Percentiles rank a stretch among this genome's conserved stretches.
phyloP scores from a whole-genome alignment of 768 basidiomycete species.

The Tricholoma bakamatsutake region DNA sequence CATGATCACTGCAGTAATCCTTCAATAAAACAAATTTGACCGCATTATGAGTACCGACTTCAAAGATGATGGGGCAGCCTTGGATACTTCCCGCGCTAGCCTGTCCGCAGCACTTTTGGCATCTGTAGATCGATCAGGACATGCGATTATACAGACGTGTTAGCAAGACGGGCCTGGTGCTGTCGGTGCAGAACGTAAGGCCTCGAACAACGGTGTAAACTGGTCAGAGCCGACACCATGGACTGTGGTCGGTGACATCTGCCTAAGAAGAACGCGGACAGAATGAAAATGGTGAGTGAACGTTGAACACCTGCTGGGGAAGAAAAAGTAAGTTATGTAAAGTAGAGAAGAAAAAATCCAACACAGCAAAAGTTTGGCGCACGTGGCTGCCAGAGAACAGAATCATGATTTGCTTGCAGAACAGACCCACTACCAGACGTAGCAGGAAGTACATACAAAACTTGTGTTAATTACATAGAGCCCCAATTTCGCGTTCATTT shows the following conservation, averaged over 20 bases:
- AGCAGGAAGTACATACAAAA: too few relatives aligned
- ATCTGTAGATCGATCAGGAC: constrained; percentile 38
- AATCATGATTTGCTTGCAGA: too few relatives aligned
- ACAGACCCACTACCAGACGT: too few relatives aligned
- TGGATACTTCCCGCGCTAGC: constrained; percentile 66
- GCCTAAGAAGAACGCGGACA: constrained; percentile 2
- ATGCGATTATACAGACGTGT: background rate
- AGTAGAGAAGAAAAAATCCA: background rate
- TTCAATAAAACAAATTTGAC: background rate
- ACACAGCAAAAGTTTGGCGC: background rate
- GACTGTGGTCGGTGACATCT: constrained; percentile 54
- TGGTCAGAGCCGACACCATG: constrained; percentile 34
- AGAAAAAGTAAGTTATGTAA: too few relatives aligned
- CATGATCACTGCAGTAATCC: constrained; percentile 41
- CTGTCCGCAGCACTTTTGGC: constrained; percentile 81
- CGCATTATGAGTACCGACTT: constrained; percentile 34
- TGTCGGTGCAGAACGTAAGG: constrained; percentile 53
- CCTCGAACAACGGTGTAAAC: constrained; percentile 44
- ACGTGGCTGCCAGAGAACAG: background rate
- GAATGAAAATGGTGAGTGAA: background rate
- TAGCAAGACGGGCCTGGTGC: constrained; percentile 41
- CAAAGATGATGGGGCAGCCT: constrained; percentile 55
- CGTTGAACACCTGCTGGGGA: background rate
- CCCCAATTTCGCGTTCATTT: background rate
- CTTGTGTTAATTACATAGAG: too few relatives aligned